These are phyloP conservation scores for Fusarium tjaetaba DNA, from an alignment of 2,329 filamentous ascomycete genomes.

Conservation along the genomic window DNA sequence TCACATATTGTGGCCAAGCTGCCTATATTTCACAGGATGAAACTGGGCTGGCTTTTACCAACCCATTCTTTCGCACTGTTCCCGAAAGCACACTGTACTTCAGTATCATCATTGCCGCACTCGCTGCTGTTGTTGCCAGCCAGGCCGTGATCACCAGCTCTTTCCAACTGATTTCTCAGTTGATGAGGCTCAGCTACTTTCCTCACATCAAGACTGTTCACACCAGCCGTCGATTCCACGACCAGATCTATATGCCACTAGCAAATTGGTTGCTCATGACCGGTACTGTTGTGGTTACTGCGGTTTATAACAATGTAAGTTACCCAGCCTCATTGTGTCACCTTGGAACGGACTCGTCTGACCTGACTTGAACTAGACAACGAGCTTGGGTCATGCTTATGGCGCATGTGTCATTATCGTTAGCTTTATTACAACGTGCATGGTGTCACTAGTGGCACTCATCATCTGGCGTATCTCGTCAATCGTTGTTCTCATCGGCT, in stretches of 20 bases:
- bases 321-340: not conserved
- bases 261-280: slow-evolving; percentile 83
- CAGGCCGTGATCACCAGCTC: slow-evolving; percentile 82
- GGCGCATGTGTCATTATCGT: slow-evolving; percentile 84
- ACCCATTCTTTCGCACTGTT: slow-evolving; percentile 78
- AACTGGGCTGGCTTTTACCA: slow-evolving; percentile 55
- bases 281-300: slow-evolving; percentile 78
- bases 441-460: slow-evolving; percentile 77
- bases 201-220: slow-evolving; percentile 80
- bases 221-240: slow-evolving; percentile 75
- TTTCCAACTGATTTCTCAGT: slow-evolving; percentile 75
- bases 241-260: slow-evolving; percentile 79
- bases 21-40: slow-evolving; percentile 73
- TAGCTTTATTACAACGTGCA: slow-evolving; percentile 79
- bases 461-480: slow-evolving; percentile 75
- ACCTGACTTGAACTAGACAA: slow-evolving; percentile 56
- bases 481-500: slow-evolving; percentile 68
- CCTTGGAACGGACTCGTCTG: not conserved
- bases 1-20: slow-evolving; percentile 78
- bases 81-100: slow-evolving; percentile 76
- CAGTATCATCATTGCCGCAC: slow-evolving; percentile 72
- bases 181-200: slow-evolving; percentile 78
- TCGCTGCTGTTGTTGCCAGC: slow-evolving; percentile 78
- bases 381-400: slow-evolving; percentile 76
- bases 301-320: slow-evolving; percentile 74